Conservation (phyloP, 2,329 filamentous ascomycete genomes). For the Cladosporium oxysporum region DNA sequence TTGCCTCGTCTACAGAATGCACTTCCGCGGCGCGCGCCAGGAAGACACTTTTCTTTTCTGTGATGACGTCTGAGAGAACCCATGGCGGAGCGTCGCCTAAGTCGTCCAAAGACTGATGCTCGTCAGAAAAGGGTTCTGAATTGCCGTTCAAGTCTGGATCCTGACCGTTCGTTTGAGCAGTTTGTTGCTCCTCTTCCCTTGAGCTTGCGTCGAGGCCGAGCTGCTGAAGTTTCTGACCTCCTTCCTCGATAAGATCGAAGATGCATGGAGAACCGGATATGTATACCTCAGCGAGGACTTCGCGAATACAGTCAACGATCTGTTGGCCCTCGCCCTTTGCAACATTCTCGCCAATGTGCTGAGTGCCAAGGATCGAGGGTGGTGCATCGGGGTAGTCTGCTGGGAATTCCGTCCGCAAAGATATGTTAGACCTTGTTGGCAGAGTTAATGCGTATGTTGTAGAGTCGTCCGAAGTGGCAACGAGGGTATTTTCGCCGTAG, state of each 20-base stretch:
- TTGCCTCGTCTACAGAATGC: constrained; percentile 69
- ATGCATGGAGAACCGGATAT: constrained; percentile 77
- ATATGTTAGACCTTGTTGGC: constrained; percentile 60
- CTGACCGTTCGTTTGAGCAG: constrained; percentile 30
- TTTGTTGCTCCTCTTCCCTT: constrained; percentile 17
- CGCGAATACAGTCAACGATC: constrained; percentile 68
- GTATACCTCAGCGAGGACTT: constrained; percentile 68
- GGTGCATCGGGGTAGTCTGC: constrained; percentile 71
- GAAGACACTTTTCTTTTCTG: constrained; percentile 86
- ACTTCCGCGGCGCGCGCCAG: constrained; percentile 75
- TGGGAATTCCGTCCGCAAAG: constrained; percentile 67
- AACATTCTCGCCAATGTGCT: constrained; percentile 70
- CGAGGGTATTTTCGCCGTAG: constrained; percentile 69
- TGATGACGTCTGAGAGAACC: constrained; percentile 71
- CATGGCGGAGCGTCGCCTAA: constrained; percentile 59
- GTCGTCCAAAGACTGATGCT: constrained; percentile 36
- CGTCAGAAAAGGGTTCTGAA: constrained; percentile 34
- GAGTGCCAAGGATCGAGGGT: constrained; percentile 73
- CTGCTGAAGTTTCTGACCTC: constrained; percentile 37
- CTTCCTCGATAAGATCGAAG: constrained; percentile 80
- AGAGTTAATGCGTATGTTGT: constrained; percentile 64
- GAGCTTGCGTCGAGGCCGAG: constrained; percentile 29
- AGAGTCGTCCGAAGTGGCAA: constrained; percentile 20
- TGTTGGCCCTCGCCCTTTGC: constrained; percentile 70
- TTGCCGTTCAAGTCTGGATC: constrained; percentile 15